Percentiles rank a stretch among this genome's conserved stretches.
Evolutionary conservation across 1,139 yeast species (phyloP).

Genomic region (Nakaseomyces kungkrabaensis): DNA sequence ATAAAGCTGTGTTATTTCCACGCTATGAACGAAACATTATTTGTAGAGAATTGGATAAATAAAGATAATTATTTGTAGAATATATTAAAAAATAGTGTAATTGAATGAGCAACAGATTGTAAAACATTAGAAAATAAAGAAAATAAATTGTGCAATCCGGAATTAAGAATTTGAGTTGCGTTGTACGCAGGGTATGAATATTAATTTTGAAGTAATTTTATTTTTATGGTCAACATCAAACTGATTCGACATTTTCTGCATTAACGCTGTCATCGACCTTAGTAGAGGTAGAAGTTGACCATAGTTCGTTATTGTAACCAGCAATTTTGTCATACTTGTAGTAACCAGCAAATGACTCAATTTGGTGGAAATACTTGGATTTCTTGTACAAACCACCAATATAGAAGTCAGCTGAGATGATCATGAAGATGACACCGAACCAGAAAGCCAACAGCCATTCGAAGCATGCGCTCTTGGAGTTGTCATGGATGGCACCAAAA

Average conservation of each 20-base stretch:
- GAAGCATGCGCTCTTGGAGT: conserved; percentile 41
- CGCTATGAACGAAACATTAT: no score
- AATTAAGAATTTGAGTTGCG: neutral
- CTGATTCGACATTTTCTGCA: neutral
- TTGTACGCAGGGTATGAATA: neutral
- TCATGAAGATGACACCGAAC: conserved; percentile 63
- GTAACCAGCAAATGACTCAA: conserved; percentile 22
- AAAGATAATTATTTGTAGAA: neutral
- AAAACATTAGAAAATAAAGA: no score
- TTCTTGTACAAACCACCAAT: conserved; percentile 39
- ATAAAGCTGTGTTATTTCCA: neutral
- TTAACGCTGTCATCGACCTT: neutral
- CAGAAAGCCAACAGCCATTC: conserved; percentile 81
- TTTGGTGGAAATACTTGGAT: conserved; percentile 24
- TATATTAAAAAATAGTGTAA: neutral
- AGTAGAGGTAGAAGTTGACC: neutral
- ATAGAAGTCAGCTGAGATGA: conserved; percentile 60
- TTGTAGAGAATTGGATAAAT: no score
- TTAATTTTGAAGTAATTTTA: neutral
- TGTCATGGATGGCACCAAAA: conserved; percentile 45
- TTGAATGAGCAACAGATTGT: no score
- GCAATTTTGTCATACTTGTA: conserved; percentile 18
- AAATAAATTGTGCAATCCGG: no score
- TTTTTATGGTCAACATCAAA: neutral
- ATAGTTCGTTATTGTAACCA: neutral